Base-by-base conservation (phyloP, 1,284 basidiomycete genomes). In the Austroboletus novae-zelandiae region DNA sequence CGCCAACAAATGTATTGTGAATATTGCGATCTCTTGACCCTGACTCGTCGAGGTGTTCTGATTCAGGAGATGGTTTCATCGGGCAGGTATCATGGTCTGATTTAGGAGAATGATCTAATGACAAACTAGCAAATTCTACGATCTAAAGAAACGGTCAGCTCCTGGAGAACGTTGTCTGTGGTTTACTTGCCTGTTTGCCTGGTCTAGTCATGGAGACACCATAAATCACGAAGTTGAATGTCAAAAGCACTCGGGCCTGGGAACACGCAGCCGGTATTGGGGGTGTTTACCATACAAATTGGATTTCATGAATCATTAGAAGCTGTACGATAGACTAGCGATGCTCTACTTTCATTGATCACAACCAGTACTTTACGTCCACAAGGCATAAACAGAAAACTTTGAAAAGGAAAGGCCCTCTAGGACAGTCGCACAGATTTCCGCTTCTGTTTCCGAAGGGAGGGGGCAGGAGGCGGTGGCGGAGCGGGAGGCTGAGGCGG, bases 1-100 rank as follows among this genome's bases (percentile, higher is more conserved):
- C 81, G 9, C 84, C 86, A 7, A 86, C 79, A 57, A 79, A 86
- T 14, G 52, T 35, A 17, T 36, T 27, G 8, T 27, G 25, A 27
- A 27, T 5, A 20, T 25, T 13, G 27, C 32, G 29, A 6, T 20
- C 14, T 17, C 15, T 39, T 32, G 4, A 27, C 6, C 14, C 25
- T n/a, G 23, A 32, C 18, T 40, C 40, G 8, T 45, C 20, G 25
- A 40, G 25, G 25, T 27, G 25, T 27, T 27, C 25, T 27, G 25
- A 5, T 27, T 27, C 25, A 6, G 25, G 6, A 27, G 25, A 7
- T 27, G 25, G 25, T 27, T 27, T 27, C 25, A 9, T 27, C 8
- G 25, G 25, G 8, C 25, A 27, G 25, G 25, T 27, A 27, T 27
- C 25, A 27, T 27, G 25, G 8, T 27, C 25, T 9, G 8, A 9